These are phyloP conservation scores for Skeletonema potamos DNA, from an alignment of 108 stramenopile species.

Conservation along the genomic window DNA sequence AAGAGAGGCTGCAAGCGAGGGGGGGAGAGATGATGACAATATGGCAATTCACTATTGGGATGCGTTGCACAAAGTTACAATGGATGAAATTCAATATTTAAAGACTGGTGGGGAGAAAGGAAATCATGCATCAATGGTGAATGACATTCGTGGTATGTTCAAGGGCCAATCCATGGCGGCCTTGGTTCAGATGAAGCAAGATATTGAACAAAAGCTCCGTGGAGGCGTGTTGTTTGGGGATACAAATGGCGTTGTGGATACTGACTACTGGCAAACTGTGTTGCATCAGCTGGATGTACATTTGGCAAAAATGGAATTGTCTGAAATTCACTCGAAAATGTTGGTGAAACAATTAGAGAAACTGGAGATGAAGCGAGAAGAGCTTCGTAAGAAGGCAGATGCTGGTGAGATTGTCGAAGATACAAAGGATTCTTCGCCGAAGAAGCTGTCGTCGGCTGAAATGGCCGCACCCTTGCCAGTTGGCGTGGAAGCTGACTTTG, in stretches of 20 bases:
- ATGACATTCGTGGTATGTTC: constrained; percentile 86
- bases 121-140: constrained; percentile 61
- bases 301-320: constrained; percentile 79
- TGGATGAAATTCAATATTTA: constrained; percentile 73
- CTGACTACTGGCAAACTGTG: constrained; percentile 88
- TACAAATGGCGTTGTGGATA: constrained; percentile 60
- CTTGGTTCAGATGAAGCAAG: constrained; percentile 81
- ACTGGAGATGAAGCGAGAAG: constrained; percentile 76
- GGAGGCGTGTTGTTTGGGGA: constrained; percentile 12
- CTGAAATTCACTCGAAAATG: constrained; percentile 90
- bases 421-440: constrained; percentile 24
- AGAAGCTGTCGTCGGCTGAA: constrained; percentile 31
- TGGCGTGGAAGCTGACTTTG: constrained; percentile 73
- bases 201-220: constrained; percentile 74
- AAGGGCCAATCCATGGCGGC: constrained; percentile 66
- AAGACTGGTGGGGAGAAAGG: constrained; percentile 72
- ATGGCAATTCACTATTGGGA: constrained; percentile 82
- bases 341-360: constrained; percentile 90
- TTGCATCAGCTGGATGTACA: constrained; percentile 81
- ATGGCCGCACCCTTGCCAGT: constrained; percentile 44
- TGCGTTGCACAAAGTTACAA: constrained; percentile 61
- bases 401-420: constrained; percentile 27
- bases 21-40: constrained; percentile 24
- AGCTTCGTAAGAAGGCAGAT: constrained; percentile 51
- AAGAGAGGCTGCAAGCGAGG: constrained; percentile 53